Evolutionary conservation across 805 yeast genomes (phyloP), one percentile per base, ranked within the genome.

Genomic region (Tetrapisispora fleetii): DNA sequence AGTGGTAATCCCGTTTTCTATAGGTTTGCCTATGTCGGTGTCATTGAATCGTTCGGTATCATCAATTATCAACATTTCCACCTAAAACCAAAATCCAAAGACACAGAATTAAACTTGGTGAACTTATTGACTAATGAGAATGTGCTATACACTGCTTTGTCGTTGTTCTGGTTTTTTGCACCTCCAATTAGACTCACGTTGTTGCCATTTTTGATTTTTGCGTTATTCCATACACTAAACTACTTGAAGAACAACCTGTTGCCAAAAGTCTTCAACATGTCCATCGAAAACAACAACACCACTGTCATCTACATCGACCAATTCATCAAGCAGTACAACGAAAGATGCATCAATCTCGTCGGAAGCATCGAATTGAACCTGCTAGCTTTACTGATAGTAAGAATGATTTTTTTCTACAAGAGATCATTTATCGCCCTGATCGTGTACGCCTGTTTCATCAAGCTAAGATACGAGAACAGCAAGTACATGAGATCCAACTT

Each of bases 211-310:
- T 71, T 79, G 42, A 70, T 85, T 49, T 90, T 84, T 65, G 83
- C 96, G 8, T 62, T 81, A 18, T 89, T 91, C 78, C 97, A 90
- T 64, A 80, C 79, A 11, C 70, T 89, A 59, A 81, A 83, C 18
- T 91, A 86, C 69, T 54, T 76, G 48, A 79, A 83, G 56, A 73
- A 79, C 39, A 76, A 74, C 54, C 54, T 91, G 48, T 70, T 90
- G 46, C 95, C 97, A 37, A 70, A 78, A 6, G 67, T 80, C 22
- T 57, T 61, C 8, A 52, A 52, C 18, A 40, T 57, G 19, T 54
- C 51, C 18, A 49, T 52, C n/a, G 58, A 56, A 38, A 58, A 55
- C 30, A 56, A 74, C 28, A 57, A 74, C 76, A 48, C 46, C 22
- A 28, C 49, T n/a, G 50, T 60, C 10, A 32, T 42, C 1, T 33